Evolutionary conservation across 2,329 filamentous ascomycete species (phyloP).

Genomic region (Arthrobotrys conoides): DNA sequence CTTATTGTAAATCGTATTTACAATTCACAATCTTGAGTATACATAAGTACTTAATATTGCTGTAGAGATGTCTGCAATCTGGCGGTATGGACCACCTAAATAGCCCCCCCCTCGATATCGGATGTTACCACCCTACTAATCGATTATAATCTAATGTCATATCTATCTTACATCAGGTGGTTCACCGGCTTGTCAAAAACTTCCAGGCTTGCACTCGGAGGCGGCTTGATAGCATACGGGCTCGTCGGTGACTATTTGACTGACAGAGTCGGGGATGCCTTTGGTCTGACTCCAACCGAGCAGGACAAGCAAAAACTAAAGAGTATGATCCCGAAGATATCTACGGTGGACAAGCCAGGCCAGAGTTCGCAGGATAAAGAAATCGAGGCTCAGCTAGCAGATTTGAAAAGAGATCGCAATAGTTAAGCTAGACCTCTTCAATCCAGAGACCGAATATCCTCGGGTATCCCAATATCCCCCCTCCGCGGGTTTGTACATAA

Average conservation of each 20-base stretch:
- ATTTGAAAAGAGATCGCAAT: slow-evolving; percentile 36
- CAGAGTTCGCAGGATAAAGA: slow-evolving; percentile 31
- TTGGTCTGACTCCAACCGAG: slow-evolving; percentile 80
- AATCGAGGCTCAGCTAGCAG: slow-evolving; percentile 36
- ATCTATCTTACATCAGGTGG: slow-evolving; percentile 69
- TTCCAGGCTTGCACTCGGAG: slow-evolving; percentile 79
- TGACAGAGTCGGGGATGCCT: slow-evolving; percentile 79
- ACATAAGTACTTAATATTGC: too few relatives aligned
- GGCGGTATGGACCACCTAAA: slow-evolving; percentile 39
- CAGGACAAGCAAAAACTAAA: slow-evolving; percentile 79
- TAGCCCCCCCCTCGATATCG: neutral
- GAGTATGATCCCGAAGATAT: slow-evolving; percentile 75
- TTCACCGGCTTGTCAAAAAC: slow-evolving; percentile 80
- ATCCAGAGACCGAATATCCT: neutral
- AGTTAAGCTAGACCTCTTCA: neutral
- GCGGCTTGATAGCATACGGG: slow-evolving; percentile 83
- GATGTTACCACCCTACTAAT: neutral
- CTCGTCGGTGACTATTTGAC: slow-evolving; percentile 79
- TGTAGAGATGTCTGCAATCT: slow-evolving; percentile 46
- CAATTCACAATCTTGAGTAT: neutral
- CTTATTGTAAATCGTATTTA: neutral
- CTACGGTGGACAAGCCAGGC: slow-evolving; percentile 71
- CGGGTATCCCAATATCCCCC: neutral
- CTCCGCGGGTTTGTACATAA: slow-evolving; percentile 13
- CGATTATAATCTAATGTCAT: neutral